These are phyloP conservation scores for Aspergillus viridinutans DNA, from an alignment of 2,329 filamentous ascomycete species.

Conservation along the genomic window DNA sequence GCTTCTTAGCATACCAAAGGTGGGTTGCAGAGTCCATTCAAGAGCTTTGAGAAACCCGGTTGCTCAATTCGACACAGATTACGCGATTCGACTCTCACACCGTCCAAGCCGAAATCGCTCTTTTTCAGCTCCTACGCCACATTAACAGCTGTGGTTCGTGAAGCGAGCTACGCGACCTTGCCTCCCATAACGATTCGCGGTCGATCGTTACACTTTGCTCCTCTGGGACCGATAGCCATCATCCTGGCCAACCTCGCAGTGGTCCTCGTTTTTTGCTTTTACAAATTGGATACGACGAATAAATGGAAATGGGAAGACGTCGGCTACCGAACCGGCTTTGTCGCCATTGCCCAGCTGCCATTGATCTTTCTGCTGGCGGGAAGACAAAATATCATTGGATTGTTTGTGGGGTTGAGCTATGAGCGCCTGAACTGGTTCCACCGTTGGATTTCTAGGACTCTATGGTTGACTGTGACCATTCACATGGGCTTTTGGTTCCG, in stretches of 20 bases:
- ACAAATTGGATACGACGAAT: constrained; percentile 49
- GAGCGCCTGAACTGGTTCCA: constrained; percentile 52
- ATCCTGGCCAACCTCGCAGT: constrained; percentile 45
- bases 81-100: constrained; percentile 39
- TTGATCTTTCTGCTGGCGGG: constrained; percentile 54
- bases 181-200: constrained; percentile 30
- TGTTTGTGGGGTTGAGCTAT: constrained; percentile 46
- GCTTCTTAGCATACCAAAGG: constrained; percentile 49
- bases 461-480: constrained; percentile 52
- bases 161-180: constrained; percentile 48
- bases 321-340: constrained; percentile 53
- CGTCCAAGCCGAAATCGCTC: constrained; percentile 52
- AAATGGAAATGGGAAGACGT: constrained; percentile 52
- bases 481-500: constrained; percentile 54
- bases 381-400: constrained; percentile 52
- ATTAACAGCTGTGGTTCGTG: constrained; percentile 50
- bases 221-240: constrained; percentile 35
- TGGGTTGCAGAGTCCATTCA: constrained; percentile 14
- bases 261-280: constrained; percentile 54
- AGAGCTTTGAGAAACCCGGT: not conserved
- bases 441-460: constrained; percentile 48
- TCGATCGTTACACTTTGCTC: constrained; percentile 34
- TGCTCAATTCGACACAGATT: constrained; percentile 35
- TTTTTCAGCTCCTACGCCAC: constrained; percentile 50
- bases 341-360: constrained; percentile 52